A percentile compares a stretch with the other conserved stretches of the same genome.
These are phyloP conservation scores for Colletotrichum graminicola DNA, from an alignment of 2,329 filamentous ascomycete species.

Conservation along the genomic window DNA sequence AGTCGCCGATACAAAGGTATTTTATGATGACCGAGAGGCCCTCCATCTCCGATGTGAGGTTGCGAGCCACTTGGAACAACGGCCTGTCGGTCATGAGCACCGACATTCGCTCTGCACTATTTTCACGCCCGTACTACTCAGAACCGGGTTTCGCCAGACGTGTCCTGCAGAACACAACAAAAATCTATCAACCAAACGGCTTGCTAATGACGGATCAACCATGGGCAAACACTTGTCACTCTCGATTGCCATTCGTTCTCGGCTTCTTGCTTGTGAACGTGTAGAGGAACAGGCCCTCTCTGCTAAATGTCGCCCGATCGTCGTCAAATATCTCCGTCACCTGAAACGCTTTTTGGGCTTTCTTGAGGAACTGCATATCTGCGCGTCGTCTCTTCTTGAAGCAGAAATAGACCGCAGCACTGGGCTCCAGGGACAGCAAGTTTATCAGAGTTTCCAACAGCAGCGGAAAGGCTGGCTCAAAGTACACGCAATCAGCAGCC, in stretches of 20 bases:
- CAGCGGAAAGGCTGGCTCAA: constrained; percentile 93
- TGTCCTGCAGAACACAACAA: not conserved
- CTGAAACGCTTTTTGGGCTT: constrained; percentile 74
- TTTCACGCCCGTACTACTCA: not conserved
- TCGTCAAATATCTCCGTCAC: constrained; percentile 74
- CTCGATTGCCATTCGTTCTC: constrained; percentile 1
- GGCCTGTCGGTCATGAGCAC: not conserved
- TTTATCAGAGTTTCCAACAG: constrained; percentile 82
- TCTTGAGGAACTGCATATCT: constrained; percentile 80
- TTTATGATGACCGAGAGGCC: not conserved
- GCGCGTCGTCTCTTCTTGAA: constrained; percentile 93
- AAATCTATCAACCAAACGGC: not conserved
- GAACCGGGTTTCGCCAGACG: not conserved
- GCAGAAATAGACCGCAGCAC: constrained; percentile 80
- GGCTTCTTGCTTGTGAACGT: constrained; percentile 60
- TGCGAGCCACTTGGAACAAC: constrained; percentile 5
- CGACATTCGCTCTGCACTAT: not conserved
- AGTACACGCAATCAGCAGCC: constrained; percentile 98
- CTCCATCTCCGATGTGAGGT: not conserved
- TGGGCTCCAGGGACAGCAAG: constrained; percentile 78
- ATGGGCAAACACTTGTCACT: constrained; percentile 2
- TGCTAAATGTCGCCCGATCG: constrained; percentile 67
- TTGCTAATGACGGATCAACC: constrained; percentile 1
- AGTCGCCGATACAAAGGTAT: not conserved
- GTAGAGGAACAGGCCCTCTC: constrained; percentile 72